A percentile compares a stretch with the other conserved stretches of the same genome.
Conservation (phyloP, 31 red algal species). For the Odonthalia washingtoniensis region DNA sequence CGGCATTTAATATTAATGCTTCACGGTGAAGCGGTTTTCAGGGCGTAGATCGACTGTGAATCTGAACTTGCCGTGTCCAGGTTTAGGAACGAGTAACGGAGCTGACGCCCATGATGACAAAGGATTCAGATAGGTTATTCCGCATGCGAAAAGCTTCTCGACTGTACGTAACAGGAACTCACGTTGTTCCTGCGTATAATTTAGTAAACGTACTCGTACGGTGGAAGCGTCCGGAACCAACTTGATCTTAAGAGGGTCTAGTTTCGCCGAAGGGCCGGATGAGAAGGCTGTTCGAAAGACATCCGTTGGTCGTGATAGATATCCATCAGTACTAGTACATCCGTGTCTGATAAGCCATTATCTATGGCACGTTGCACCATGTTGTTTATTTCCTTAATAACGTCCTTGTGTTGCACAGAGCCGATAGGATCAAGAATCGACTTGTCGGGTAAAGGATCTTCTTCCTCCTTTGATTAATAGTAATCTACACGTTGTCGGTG, state of each 20-base stretch:
- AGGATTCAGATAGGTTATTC: neutral
- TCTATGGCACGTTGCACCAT: neutral
- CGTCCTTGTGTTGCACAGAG: neutral
- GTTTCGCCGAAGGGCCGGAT: neutral
- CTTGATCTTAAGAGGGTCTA: neutral
- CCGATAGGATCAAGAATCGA: neutral
- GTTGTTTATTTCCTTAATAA: neutral
- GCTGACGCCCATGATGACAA: conserved; percentile 13
- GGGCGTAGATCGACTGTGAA: conserved; percentile 6
- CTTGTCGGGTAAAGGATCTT: neutral
- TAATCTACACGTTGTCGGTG: neutral
- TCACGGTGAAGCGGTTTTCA: neutral
- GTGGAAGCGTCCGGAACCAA: neutral
- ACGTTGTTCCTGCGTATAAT: conserved; percentile 10
- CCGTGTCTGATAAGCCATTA: neutral
- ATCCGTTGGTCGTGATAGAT: no score
- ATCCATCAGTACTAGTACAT: no score
- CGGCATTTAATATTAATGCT: conserved; percentile 13
- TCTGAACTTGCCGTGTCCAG: conserved; percentile 5
- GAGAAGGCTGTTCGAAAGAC: neutral
- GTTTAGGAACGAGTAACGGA: conserved; percentile 10
- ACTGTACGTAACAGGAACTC: neutral
- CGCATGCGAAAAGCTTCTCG: neutral
- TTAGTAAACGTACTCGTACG: neutral
- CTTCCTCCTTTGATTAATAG: neutral